phyloP scores from a whole-genome alignment of 345 rosid species.

The Erucastrum elatum region DNA sequence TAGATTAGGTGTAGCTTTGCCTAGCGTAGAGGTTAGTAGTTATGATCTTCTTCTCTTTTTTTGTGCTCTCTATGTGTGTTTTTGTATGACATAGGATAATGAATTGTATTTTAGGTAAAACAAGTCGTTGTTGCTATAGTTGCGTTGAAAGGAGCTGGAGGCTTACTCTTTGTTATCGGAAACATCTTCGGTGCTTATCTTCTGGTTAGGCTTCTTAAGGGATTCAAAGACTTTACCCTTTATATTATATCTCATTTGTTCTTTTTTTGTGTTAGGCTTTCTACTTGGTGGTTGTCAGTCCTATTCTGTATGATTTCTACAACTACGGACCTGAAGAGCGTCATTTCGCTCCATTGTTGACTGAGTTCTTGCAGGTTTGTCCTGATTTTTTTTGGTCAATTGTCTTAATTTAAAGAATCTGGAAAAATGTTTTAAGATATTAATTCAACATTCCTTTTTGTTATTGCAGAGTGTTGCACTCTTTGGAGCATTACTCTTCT shows the following conservation, averaged over 20 bases:
- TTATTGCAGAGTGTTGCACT: constrained; percentile 67
- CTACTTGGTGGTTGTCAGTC: constrained; percentile 57
- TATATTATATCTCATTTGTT: background rate
- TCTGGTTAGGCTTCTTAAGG: constrained; percentile 52
- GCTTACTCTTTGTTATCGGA: constrained; percentile 77
- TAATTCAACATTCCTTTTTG: background rate
- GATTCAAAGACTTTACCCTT: background rate
- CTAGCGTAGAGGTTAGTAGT: constrained; percentile 58
- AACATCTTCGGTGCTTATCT: constrained; percentile 70
- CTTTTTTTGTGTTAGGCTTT: constrained; percentile 51
- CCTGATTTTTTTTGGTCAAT: background rate
- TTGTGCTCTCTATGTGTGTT: background rate
- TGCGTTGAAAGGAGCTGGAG: constrained; percentile 69
- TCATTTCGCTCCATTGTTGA: constrained; percentile 47
- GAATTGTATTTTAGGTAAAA: constrained; percentile 50
- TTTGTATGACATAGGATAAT: constrained; percentile 15
- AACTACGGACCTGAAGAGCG: constrained; percentile 55
- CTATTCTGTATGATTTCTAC: constrained; percentile 85
- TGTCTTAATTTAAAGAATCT: background rate
- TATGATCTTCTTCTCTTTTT: background rate
- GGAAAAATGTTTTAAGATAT: background rate
- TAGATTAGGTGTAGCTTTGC: constrained; percentile 50
- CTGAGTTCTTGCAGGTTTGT: constrained; percentile 68
- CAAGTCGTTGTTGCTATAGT: constrained; percentile 45
- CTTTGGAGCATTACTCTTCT: constrained; percentile 86